Evolutionary conservation across 2,329 filamentous ascomycete genomes (phyloP).

Genomic region (Fusarium circinatum): DNA sequence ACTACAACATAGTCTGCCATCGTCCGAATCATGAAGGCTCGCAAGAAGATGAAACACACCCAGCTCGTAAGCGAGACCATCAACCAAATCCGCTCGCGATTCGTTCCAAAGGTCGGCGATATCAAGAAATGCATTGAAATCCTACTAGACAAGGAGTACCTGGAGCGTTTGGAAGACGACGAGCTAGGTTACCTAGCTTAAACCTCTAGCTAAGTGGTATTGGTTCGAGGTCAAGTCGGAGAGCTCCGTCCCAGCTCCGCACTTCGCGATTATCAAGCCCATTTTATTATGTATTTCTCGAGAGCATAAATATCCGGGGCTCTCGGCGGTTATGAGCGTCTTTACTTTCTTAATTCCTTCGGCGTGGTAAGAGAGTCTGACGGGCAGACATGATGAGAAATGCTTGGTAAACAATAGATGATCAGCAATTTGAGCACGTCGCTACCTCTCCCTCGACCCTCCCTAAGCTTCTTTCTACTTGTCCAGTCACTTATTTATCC

Average conservation of each 20-base stretch:
- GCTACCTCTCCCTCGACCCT: not conserved
- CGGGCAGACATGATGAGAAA: constrained; percentile 15
- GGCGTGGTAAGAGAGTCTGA: constrained; percentile 12
- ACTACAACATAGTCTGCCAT: constrained; percentile 80
- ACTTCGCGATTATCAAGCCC: not conserved
- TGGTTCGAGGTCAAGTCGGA: not conserved
- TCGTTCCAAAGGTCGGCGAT: constrained; percentile 90
- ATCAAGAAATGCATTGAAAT: constrained; percentile 99
- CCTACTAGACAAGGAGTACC: constrained; percentile 97
- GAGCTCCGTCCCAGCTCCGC: not conserved
- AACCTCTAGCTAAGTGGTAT: constrained; percentile 36
- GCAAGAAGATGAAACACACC: constrained; percentile 98
- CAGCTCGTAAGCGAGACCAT: constrained; percentile 96
- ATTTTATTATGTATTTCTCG: constrained; percentile 12
- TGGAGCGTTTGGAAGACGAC: constrained; percentile 94
- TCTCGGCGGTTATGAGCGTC: constrained; percentile 9
- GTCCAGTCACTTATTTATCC: constrained; percentile 8
- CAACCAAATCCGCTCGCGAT: constrained; percentile 90
- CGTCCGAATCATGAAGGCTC: constrained; percentile 99
- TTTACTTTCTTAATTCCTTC: constrained; percentile 25
- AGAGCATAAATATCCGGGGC: not conserved
- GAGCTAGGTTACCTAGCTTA: constrained; percentile 94
- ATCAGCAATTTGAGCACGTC: constrained; percentile 12
- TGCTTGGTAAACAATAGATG: constrained; percentile 32
- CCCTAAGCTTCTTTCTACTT: not conserved